Evolutionary conservation across 352 stramenopile genomes (phyloP).

Genomic region (Pilasporangium apinafurcum): DNA sequence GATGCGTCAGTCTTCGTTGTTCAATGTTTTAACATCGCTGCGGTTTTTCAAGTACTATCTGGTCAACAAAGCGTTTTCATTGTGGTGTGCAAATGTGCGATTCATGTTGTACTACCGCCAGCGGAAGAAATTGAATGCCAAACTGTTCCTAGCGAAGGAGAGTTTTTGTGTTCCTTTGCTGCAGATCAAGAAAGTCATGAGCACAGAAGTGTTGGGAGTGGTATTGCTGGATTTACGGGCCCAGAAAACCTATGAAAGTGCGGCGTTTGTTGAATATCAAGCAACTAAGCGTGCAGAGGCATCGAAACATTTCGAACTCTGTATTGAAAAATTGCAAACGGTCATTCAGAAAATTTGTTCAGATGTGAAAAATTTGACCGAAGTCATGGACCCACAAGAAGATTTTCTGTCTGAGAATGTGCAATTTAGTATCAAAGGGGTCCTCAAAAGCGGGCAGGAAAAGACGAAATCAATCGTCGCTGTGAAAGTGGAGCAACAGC

Average conservation of each 20-base stretch:
- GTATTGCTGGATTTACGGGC: constrained; percentile 75
- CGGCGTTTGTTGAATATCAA: constrained; percentile 89
- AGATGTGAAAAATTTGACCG: constrained; percentile 87
- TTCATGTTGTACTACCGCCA: constrained; percentile 90
- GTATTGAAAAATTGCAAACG: constrained; percentile 87
- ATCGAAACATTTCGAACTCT: constrained; percentile 86
- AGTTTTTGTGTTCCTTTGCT: constrained; percentile 87
- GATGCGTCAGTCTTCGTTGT: constrained; percentile 93
- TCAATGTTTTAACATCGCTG: constrained; percentile 92
- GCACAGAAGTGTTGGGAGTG: constrained; percentile 74
- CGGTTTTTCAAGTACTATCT: constrained; percentile 94
- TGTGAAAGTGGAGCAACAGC: constrained; percentile 86
- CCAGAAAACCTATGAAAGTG: constrained; percentile 88
- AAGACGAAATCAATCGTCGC: constrained; percentile 92
- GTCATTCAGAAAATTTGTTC: constrained; percentile 88
- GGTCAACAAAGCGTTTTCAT: constrained; percentile 86
- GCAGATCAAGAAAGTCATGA: constrained; percentile 87
- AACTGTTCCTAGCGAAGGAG: constrained; percentile 88
- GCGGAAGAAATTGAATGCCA: constrained; percentile 71
- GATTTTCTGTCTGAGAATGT: constrained; percentile 51
- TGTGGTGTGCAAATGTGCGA: constrained; percentile 86
- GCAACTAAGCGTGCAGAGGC: constrained; percentile 79
- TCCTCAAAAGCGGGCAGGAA: constrained; percentile 36
- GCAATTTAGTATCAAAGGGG: constrained; percentile 6
- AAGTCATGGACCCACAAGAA: constrained; percentile 45